Evolutionary conservation across 73 alveolate genomes (phyloP).

Genomic region (Paramecium primaurelia): DNA sequence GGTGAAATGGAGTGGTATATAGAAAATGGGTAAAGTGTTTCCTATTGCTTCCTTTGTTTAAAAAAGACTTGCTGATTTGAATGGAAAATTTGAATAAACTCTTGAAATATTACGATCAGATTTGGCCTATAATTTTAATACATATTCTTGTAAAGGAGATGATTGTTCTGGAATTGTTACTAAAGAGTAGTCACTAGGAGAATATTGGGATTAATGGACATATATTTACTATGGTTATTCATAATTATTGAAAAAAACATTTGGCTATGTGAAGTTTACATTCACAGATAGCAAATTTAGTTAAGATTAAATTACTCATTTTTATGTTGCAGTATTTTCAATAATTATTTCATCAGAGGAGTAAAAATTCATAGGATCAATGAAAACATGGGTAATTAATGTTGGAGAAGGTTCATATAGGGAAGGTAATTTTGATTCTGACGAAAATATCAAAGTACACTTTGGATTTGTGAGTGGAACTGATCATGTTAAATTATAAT

Average conservation of each 20-base stretch:
- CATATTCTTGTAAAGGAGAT: conserved; percentile 14
- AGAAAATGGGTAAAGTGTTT: neutral
- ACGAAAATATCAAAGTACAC: neutral
- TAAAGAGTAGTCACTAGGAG: neutral
- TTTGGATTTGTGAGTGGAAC: conserved; percentile 29
- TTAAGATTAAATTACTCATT: neutral
- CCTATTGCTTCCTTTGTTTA: neutral
- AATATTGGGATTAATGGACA: conserved; percentile 46
- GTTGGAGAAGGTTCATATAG: conserved; percentile 18
- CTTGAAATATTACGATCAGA: conserved; percentile 24
- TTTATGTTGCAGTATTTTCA: conserved; percentile 7
- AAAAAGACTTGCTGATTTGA: neutral
- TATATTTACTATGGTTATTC: conserved; percentile 40
- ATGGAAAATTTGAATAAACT: conserved; percentile 29
- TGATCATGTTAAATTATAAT: conserved; percentile 1
- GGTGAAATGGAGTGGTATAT: conserved; percentile 25
- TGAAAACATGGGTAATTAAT: conserved; percentile 39
- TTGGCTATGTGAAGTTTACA: conserved; percentile 20
- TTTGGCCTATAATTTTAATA: neutral
- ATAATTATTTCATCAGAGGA: neutral
- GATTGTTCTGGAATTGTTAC: conserved; percentile 16
- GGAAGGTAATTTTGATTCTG: conserved; percentile 18
- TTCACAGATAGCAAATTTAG: neutral
- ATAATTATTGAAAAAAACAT: neutral
- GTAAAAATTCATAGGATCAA: neutral